Evolutionary conservation across 306 rosid genomes (phyloP), one percentile per base, ranked within the genome.

Genomic region (Ceratonia siliqua): DNA sequence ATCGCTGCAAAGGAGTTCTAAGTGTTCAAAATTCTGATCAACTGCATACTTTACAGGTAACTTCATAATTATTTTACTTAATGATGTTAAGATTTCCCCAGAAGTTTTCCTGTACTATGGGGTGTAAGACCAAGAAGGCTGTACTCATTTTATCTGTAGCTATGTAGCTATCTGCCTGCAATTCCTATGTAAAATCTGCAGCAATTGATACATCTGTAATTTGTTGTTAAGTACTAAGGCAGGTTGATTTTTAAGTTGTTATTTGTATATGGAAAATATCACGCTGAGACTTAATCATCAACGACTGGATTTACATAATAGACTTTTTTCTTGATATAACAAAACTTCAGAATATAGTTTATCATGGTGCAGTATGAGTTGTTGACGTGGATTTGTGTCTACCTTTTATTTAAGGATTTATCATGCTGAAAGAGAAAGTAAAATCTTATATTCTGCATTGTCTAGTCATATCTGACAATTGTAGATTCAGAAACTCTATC

Each of bases 1-100:
- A 91, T 78, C 98, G 98, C 49, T 90, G 96, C 86, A 94, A 91
- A 68, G 97, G 98, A 82, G 82, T 94, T 67, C 74, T 91, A 56
- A 85, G 85, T 35, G 38, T 86, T 56, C 79, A 79, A 66, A 90
- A 83, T 78, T 90, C 92, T 79, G 84, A 86, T 80, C 90, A 90
- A 53, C 84, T 94, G 41, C 98, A 94, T 76, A 94, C 87, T 41
- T 73, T 91, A 81, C 98, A 94, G 98, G 97, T 94, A 89, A 62
- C 49, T 62, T 14, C 4, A 35, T 18, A 49, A 15, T 48, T 50
- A 66, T 72, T 1, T 48, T 54, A 27, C 46, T 21, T 62, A 3
- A 52, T 3, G 6, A 4, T 2, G 35, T 68, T 67, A 49, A 38
- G 56, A 8, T 49, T 78, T 79, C 66, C 20, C 43, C 30, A 17